Conservation (phyloP, 2,329 filamentous ascomycete genomes). For the Erysiphe neolycopersici region DNA sequence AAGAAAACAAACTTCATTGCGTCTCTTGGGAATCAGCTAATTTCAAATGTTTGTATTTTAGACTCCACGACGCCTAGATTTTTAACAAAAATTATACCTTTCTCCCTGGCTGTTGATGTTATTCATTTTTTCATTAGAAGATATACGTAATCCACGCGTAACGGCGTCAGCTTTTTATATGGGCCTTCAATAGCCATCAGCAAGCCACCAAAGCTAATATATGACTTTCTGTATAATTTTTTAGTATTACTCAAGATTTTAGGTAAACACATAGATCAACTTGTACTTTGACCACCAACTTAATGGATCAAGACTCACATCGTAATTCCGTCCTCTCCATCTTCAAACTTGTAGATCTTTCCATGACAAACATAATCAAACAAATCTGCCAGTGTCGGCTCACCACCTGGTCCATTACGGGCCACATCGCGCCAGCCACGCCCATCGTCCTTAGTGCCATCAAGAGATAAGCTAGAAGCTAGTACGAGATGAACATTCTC, state of each 20-base stretch:
- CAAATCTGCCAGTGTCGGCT: slow-evolving; percentile 43
- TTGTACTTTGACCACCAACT: too few species aligned
- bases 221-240: slow-evolving; percentile 44
- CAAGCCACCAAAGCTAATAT: slow-evolving; percentile 78
- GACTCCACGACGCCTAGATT: too few species aligned
- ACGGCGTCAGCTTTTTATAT: slow-evolving; percentile 77
- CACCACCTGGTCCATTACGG: slow-evolving; percentile 23
- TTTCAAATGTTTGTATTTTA: too few species aligned
- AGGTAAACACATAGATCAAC: not conserved
- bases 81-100: too few species aligned
- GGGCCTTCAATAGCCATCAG: slow-evolving; percentile 79
- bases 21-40: too few species aligned
- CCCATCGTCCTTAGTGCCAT: slow-evolving; percentile 53
- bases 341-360: slow-evolving; percentile 73
- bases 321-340: slow-evolving; percentile 49
- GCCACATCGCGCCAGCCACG: slow-evolving; percentile 60
- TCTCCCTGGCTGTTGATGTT: slow-evolving; percentile 3
- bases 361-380: slow-evolving; percentile 76
- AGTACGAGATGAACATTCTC: slow-evolving; percentile 61
- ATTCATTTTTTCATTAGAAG: slow-evolving; percentile 67
- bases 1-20: too few species aligned
- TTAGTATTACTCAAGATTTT: not conserved
- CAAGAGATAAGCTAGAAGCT: slow-evolving; percentile 62
- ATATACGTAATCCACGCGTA: slow-evolving; percentile 85
- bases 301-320: slow-evolving; percentile 34